These are phyloP conservation scores for Melampsora americana DNA, from an alignment of 1,284 basidiomycete species.

Conservation along the genomic window DNA sequence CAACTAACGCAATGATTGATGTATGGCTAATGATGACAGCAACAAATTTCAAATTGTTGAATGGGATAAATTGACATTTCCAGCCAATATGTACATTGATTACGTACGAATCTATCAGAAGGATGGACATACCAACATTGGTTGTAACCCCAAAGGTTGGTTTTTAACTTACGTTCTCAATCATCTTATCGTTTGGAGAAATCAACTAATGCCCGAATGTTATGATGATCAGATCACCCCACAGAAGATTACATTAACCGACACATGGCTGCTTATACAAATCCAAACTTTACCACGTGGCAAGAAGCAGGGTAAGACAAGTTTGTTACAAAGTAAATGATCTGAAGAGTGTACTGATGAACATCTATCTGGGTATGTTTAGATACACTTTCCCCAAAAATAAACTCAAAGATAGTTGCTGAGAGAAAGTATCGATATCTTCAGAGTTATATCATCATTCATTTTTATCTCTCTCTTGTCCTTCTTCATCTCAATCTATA, in stretches of 20 bases:
- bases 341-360: neutral
- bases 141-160: conserved; percentile 32
- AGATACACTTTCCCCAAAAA: conserved; percentile 37
- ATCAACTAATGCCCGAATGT: neutral
- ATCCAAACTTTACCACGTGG: conserved; percentile 52
- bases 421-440: neutral
- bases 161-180: too few relatives aligned
- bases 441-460: neutral
- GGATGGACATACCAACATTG: conserved; percentile 39
- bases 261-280: conserved; percentile 51
- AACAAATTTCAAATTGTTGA: conserved; percentile 43
- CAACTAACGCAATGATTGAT: too few relatives aligned
- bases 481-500: neutral
- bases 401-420: conserved; percentile 35
- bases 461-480: neutral
- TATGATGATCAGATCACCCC: conserved; percentile 45
- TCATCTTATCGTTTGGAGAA: too few relatives aligned
- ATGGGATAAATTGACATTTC: conserved; percentile 59
- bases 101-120: conserved; percentile 77
- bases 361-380: too few relatives aligned
- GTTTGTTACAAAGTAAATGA: neutral
- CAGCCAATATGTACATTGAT: conserved; percentile 70
- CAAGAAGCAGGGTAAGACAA: conserved; percentile 38
- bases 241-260: conserved; percentile 52
- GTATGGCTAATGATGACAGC: neutral